Evolutionary conservation across 192 early-diverging fungal genomes (phyloP), one percentile per base, ranked within the genome.

Genomic region (Gorgonomyces haynaldii): DNA sequence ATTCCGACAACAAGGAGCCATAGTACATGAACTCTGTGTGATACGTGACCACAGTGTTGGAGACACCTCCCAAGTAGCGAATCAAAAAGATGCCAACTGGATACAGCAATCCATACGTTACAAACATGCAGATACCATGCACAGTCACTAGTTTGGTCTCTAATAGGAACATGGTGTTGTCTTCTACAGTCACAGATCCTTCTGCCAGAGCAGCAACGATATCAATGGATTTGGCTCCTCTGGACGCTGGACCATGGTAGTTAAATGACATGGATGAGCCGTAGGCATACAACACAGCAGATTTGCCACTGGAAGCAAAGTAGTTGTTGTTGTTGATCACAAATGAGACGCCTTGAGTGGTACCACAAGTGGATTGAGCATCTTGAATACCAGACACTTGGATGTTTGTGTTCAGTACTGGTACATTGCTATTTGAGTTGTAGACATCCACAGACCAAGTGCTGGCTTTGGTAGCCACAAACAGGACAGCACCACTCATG

Each of bases 71-170:
- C 23, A 43, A 15, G 23, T 43, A 43, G 16, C 42, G 4, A 3
- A 43, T 28, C 6, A 43, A 28, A 21, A 43, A 43, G 2, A 43
- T 43, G 2, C 42, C 42, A 43, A 21, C 29, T 4, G 42, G 42
- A 43, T 28, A 43, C 2, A 28, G 25, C 23, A 43, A n/a, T 4
- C n/a, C 4, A 43, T 28, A 43, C 3, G 13, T 15, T 28, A 27
- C 10, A 16, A 43, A 43, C 26, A 43, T 15, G 3, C 25, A n/a
- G 16, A 28, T 1, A 2, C 42, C 42, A 28, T 43, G 42, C 25
- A 43, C 17, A 43, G 25, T 21, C 3, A 43, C 26, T 16, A 43
- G 29, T 12, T 43, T 43, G 9, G 29, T 5, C 16, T 43, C 42
- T n/a, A 43, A 15, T 19, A 7, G 0, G 4, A 43, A 16, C 15